A percentile compares a stretch with the other conserved stretches of the same genome.
phyloP scores from a whole-genome alignment of 192 early-diverging fungal genomes.

The Backusella psychrophila region DNA sequence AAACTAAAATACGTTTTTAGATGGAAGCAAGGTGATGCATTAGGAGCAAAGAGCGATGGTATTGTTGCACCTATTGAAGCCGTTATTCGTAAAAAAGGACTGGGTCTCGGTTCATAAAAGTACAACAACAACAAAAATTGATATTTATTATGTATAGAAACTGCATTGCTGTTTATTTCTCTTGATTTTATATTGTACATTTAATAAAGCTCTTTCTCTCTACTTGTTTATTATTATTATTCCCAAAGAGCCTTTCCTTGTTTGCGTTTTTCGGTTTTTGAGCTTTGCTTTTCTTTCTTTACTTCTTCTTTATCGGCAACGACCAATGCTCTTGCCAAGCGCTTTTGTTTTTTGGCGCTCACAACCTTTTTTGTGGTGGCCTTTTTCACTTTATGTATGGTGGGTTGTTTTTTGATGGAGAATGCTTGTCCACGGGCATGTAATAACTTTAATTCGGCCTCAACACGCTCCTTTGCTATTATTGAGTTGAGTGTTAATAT shows the following conservation, averaged over 20 bases:
- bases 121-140: too few species aligned
- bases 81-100: slow-evolving; percentile 41
- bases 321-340: slow-evolving; percentile 18
- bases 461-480: slow-evolving; percentile 28
- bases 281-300: not conserved
- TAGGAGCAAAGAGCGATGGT: slow-evolving; percentile 44
- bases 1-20: slow-evolving; percentile 23
- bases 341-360: slow-evolving; percentile 26
- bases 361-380: slow-evolving; percentile 7
- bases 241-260: slow-evolving; percentile 22
- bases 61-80: slow-evolving; percentile 54
- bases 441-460: slow-evolving; percentile 16
- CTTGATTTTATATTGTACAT: not conserved
- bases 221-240: not conserved
- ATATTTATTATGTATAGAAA: not conserved
- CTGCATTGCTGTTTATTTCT: not conserved
- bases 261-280: slow-evolving; percentile 22
- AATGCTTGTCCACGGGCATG: slow-evolving; percentile 14
- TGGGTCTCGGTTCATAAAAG: slow-evolving; percentile 42
- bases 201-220: not conserved
- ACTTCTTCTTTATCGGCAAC: slow-evolving; percentile 29
- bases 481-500: not conserved
- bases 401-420: not conserved
- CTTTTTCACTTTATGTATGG: slow-evolving; percentile 13
- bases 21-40: slow-evolving; percentile 47